Conservation (phyloP, 495 filamentous ascomycete genomes). For the Rusavskia elegans region DNA sequence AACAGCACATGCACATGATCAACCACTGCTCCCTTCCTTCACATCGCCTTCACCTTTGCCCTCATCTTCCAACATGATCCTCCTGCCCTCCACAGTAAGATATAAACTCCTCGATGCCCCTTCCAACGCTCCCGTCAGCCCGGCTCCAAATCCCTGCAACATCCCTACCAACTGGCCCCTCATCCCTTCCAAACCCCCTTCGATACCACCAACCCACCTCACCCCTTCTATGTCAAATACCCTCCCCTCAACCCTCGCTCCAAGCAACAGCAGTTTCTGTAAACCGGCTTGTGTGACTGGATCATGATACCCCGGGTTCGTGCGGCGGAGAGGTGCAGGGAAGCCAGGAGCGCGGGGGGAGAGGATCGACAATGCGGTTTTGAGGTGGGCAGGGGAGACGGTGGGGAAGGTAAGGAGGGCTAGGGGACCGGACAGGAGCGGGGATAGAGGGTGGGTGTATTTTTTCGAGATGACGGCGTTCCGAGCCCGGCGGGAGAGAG, state of each 20-base stretch:
- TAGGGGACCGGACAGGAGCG: slow-evolving; percentile 66
- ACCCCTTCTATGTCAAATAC: slow-evolving; percentile 69
- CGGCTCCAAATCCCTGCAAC: slow-evolving; percentile 58
- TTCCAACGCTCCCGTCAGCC: slow-evolving; percentile 58
- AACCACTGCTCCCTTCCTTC: neutral
- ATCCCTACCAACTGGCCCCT: slow-evolving; percentile 65
- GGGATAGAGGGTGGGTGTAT: slow-evolving; percentile 47
- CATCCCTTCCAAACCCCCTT: slow-evolving; percentile 66
- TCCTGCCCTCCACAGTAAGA: slow-evolving; percentile 66
- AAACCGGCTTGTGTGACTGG: slow-evolving; percentile 57
- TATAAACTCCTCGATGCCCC: slow-evolving; percentile 64
- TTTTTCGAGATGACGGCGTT: slow-evolving; percentile 36
- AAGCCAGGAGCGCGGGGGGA: slow-evolving; percentile 53
- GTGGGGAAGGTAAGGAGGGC: slow-evolving; percentile 65
- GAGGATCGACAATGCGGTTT: slow-evolving; percentile 59
- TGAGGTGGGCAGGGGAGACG: slow-evolving; percentile 69
- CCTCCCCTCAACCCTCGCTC: slow-evolving; percentile 64
- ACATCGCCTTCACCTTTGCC: slow-evolving; percentile 23
- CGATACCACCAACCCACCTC: slow-evolving; percentile 73
- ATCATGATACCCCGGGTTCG: slow-evolving; percentile 69
- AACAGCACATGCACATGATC: neutral
- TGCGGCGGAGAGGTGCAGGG: slow-evolving; percentile 56
- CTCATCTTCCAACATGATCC: slow-evolving; percentile 63
- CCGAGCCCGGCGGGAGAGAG: slow-evolving; percentile 57
- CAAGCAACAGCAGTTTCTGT: slow-evolving; percentile 73